These are phyloP conservation scores for Aeschynomene evenia DNA, from an alignment of 306 rosid genomes.

Conservation along the genomic window DNA sequence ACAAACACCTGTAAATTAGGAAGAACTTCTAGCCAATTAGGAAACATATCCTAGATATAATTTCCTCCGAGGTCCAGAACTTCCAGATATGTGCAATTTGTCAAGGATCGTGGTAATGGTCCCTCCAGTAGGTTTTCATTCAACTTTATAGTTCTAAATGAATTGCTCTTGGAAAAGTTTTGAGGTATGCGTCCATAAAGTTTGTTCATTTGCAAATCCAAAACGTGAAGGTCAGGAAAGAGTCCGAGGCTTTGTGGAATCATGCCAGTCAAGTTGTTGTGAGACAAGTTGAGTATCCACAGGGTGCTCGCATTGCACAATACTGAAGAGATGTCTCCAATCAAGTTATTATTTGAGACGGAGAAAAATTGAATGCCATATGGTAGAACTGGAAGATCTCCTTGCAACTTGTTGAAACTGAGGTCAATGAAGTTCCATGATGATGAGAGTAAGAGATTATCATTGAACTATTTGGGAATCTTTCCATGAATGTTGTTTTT, in stretches of 20 bases:
- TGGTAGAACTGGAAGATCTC: slow-evolving; percentile 23
- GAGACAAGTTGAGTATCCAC: background rate
- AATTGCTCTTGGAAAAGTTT: background rate
- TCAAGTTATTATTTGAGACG: slow-evolving; percentile 36
- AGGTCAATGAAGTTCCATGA: background rate
- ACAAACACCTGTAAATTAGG: slow-evolving; percentile 31
- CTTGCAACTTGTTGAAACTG: slow-evolving; percentile 34
- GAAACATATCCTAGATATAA: slow-evolving; percentile 30
- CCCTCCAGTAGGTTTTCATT: slow-evolving; percentile 41
- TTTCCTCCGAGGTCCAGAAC: slow-evolving; percentile 45
- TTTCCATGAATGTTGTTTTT: slow-evolving; percentile 7
- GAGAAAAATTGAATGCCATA: background rate
- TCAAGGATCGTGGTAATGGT: slow-evolving; percentile 26
- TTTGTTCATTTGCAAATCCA: slow-evolving; percentile 39
- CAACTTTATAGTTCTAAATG: slow-evolving; percentile 19
- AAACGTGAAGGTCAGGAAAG: background rate
- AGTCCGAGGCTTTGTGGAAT: slow-evolving; percentile 33
- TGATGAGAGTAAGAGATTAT: background rate
- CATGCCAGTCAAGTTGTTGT: slow-evolving; percentile 6
- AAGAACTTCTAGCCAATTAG: slow-evolving; percentile 35
- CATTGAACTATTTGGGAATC: slow-evolving; percentile 30
- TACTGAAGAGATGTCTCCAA: background rate
- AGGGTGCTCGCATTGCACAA: slow-evolving; percentile 14
- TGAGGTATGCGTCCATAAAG: slow-evolving; percentile 30
- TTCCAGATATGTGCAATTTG: background rate